Conservation (phyloP, 1,139 yeast species). For the Hyphopichia burtonii region DNA sequence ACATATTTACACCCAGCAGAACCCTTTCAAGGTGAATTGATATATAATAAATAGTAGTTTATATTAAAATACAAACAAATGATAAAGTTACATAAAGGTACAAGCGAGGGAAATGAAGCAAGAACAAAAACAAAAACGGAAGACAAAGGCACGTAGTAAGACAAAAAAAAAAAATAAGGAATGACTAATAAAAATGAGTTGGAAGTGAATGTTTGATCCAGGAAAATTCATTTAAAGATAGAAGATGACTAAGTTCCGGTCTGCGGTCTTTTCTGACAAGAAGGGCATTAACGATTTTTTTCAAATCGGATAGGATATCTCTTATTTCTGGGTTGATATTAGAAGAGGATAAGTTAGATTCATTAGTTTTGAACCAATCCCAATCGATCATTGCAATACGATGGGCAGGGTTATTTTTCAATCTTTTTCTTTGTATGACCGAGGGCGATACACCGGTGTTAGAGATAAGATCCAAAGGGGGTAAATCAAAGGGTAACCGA, state of each 20-base stretch:
- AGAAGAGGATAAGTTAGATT: slow-evolving; percentile 5
- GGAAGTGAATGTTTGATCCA: slow-evolving; percentile 23
- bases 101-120: background rate
- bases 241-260: slow-evolving; percentile 12
- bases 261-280: slow-evolving; percentile 43
- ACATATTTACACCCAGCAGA: too few relatives aligned
- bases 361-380: slow-evolving; percentile 63
- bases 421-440: slow-evolving; percentile 49
- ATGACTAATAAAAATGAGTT: slow-evolving; percentile 1
- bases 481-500: slow-evolving; percentile 80
- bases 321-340: slow-evolving; percentile 15
- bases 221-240: slow-evolving; percentile 13
- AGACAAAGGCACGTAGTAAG: background rate
- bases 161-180: background rate
- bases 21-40: background rate
- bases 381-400: slow-evolving; percentile 91
- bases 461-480: slow-evolving; percentile 38
- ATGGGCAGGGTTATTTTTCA: slow-evolving; percentile 70
- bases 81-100: background rate
- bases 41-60: background rate
- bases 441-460: slow-evolving; percentile 41
- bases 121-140: background rate
- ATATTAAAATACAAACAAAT: background rate
- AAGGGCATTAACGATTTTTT: slow-evolving; percentile 30
- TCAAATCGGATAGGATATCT: slow-evolving; percentile 24